Percentiles rank a stretch among this genome's conserved stretches.
Conservation (phyloP, 2,329 filamentous ascomycete genomes). For the Peltaster fructicola region DNA sequence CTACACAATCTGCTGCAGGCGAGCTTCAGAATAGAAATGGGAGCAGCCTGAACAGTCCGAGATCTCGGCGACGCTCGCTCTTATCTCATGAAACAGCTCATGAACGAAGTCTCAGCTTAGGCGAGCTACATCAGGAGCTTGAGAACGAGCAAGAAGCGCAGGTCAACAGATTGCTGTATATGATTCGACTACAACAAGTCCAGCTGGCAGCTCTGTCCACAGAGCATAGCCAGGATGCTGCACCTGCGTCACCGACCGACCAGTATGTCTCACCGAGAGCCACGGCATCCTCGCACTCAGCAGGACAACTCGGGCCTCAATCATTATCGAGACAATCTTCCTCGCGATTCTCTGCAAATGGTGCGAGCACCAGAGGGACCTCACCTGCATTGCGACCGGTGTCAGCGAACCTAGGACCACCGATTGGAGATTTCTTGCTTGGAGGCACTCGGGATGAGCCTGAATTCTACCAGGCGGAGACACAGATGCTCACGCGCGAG, state of each 20-base stretch:
- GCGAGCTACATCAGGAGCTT: constrained; percentile 61
- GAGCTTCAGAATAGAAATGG: constrained; percentile 40
- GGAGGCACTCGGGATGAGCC: constrained; percentile 50
- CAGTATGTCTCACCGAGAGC: too few relatives aligned
- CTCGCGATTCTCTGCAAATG: constrained; percentile 16
- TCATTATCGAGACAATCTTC: constrained; percentile 29
- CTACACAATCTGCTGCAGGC: constrained; percentile 46
- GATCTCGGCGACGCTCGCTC: constrained; percentile 14
- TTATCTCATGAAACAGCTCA: constrained; percentile 44
- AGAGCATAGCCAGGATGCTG: constrained; percentile 13
- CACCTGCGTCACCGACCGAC: constrained; percentile 27
- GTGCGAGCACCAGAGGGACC: constrained; percentile 11
- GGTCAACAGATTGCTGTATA: constrained; percentile 59
- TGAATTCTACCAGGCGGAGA: constrained; percentile 68
- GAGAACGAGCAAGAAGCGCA: constrained; percentile 66
- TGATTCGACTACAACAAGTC: constrained; percentile 60
- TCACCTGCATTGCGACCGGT: constrained; percentile 33
- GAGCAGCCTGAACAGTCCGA: constrained; percentile 11
- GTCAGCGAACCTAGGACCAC: constrained; percentile 30
- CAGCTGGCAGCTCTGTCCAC: constrained; percentile 45
- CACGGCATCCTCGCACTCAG: constrained; percentile 18
- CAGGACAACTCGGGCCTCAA: constrained; percentile 9
- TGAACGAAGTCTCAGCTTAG: constrained; percentile 50
- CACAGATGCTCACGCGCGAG: constrained; percentile 57
- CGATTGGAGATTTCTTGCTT: constrained; percentile 39